Conservation (phyloP, 257 asterid genomes). For the Nicotiana knightiana region DNA sequence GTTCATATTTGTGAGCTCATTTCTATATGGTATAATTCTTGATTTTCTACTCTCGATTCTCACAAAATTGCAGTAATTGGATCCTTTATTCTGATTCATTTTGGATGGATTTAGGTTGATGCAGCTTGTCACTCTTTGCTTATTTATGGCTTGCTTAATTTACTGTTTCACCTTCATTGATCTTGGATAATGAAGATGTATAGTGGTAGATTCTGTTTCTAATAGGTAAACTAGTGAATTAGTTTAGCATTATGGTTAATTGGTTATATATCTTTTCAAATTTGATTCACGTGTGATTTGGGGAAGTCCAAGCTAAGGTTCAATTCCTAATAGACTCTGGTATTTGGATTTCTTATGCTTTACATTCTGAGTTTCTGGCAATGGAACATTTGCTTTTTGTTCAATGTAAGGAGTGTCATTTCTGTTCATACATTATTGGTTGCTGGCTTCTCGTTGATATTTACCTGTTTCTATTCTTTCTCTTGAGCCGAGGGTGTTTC, state of each 20-base stretch:
- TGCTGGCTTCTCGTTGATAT: too few species aligned
- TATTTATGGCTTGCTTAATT: neutral
- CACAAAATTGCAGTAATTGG: neutral
- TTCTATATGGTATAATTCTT: neutral
- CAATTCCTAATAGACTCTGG: neutral
- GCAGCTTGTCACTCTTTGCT: neutral
- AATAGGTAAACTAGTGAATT: neutral
- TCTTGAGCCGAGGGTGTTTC: too few species aligned
- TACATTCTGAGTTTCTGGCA: neutral
- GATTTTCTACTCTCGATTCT: neutral
- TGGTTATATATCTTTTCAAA: neutral
- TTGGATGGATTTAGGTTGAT: neutral
- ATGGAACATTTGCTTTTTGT: neutral
- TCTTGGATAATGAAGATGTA: neutral
- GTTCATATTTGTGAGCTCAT: neutral
- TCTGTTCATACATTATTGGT: too few species aligned
- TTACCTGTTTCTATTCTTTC: too few species aligned
- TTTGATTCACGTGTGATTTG: neutral
- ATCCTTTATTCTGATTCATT: neutral
- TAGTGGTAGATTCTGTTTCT: neutral
- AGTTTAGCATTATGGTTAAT: neutral
- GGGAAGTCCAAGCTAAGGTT: neutral
- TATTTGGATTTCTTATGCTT: neutral
- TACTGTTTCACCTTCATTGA: neutral
- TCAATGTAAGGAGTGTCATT: neutral